Percentiles rank a stretch among this genome's conserved stretches.
These are phyloP conservation scores for Jackrogersella multiformis DNA, from an alignment of 495 filamentous ascomycete species.

Conservation along the genomic window DNA sequence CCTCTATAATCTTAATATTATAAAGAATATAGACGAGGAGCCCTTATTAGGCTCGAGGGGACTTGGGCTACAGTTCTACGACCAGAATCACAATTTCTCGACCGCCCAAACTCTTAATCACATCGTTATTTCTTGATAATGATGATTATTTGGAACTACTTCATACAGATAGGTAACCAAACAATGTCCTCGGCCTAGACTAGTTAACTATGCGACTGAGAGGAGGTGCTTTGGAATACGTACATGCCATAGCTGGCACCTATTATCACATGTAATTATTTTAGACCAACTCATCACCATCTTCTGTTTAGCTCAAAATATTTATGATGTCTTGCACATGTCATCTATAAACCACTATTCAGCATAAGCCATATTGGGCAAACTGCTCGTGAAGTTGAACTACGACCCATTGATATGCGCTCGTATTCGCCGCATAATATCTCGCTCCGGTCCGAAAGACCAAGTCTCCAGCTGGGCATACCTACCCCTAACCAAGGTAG, in stretches of 20 bases:
- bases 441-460: slow-evolving; percentile 20
- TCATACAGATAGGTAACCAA: background rate
- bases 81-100: background rate
- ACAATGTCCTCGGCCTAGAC: background rate
- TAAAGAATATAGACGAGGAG: too few relatives aligned
- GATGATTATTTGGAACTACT: background rate
- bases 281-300: background rate
- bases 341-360: background rate
- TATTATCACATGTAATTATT: background rate
- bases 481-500: too few relatives aligned
- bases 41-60: too few relatives aligned
- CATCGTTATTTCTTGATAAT: background rate
- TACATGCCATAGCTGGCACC: background rate
- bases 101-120: background rate
- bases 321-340: background rate
- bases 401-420: slow-evolving; percentile 9
- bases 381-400: background rate
- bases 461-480: background rate
- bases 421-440: background rate
- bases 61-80: too few relatives aligned
- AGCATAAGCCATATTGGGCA: background rate
- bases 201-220: background rate
- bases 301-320: background rate
- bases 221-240: background rate
- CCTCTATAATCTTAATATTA: too few relatives aligned